Percentiles rank a stretch among this genome's conserved stretches.
These are phyloP conservation scores for Linaria vulgaris DNA, from an alignment of 257 asterid species.

Conservation along the genomic window DNA sequence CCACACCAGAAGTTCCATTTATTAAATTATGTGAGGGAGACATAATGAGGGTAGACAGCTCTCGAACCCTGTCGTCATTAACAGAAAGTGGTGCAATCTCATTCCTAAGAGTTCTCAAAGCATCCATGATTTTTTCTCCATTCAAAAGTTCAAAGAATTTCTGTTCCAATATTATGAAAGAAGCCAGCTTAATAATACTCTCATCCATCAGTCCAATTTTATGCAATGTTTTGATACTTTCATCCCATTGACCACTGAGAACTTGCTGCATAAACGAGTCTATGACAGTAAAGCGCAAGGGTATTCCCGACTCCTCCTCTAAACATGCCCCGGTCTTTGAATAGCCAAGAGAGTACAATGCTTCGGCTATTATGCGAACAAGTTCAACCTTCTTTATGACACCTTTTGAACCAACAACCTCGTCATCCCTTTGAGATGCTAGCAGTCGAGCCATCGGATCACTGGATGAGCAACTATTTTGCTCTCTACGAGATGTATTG, in stretches of 20 bases:
- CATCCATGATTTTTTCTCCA: constrained; percentile 63
- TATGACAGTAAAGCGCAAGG: constrained; percentile 53
- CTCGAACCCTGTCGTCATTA: constrained; percentile 55
- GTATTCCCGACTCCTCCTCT: constrained; percentile 82
- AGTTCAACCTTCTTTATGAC: constrained; percentile 65
- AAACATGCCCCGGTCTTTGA: constrained; percentile 58
- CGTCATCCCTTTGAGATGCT: constrained; percentile 58
- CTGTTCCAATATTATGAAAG: constrained; percentile 75
- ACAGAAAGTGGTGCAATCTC: constrained; percentile 65
- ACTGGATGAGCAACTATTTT: constrained; percentile 48
- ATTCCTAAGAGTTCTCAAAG: constrained; percentile 74
- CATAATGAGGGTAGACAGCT: constrained; percentile 58
- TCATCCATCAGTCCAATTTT: constrained; percentile 56
- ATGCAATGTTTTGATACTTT: constrained; percentile 56
- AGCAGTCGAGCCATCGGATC: constrained; percentile 66
- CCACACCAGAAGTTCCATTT: constrained; percentile 37
- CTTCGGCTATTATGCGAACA: constrained; percentile 72
- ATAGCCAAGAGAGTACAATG: constrained; percentile 82
- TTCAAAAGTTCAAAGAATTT: constrained; percentile 66
- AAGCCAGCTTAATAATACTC: constrained; percentile 49
- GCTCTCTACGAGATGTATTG: constrained; percentile 48
- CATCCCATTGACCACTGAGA: constrained; percentile 84
- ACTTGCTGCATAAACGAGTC: constrained; percentile 65
- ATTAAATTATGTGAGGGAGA: constrained; percentile 39
- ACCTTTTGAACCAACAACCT: constrained; percentile 71